Base-by-base conservation (phyloP, 2,329 filamentous ascomycete species). In the Stachybotrys elegans region DNA sequence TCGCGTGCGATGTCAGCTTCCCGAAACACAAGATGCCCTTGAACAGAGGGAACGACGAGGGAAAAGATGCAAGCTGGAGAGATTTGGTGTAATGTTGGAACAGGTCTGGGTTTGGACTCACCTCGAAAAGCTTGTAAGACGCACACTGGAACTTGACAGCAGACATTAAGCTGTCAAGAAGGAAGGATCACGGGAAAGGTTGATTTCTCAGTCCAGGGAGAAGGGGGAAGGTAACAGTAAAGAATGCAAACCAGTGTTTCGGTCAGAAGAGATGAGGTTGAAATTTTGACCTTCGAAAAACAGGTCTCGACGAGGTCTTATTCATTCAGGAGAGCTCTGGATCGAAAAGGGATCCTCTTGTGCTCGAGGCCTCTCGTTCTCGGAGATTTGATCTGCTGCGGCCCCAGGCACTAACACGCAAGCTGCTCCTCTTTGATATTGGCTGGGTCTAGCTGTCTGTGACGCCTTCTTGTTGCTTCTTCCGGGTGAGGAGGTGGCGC, bases 41-140 rank as follows among this genome's bases (percentile, higher is more conserved):
- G 11, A 9, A 34, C 31, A 34, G 48, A 41, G 48, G 41, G 51
- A 53, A 52, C 45, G 52, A 49, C 48, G 52, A 50, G 51, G 46
- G 48, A 23, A n/a, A n/a, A n/a, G n/a, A n/a, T n/a, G n/a, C n/a
- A n/a, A n/a, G n/a, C n/a, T n/a, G n/a, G n/a, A n/a, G n/a, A n/a
- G n/a, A n/a, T n/a, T n/a, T n/a, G n/a, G n/a, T n/a, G n/a, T 25
- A 55, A 52, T 44, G 50, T 51, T 58, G 57, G 53, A 62, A 57
- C 58, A 62, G 48, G 48, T 57, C 65, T 56, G 59, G 47, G 51
- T 54, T 19, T 52, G 50, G 63, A 76, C 77, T 76, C 61, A 80
- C 76, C 69, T 80, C 75, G 61, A 75, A 79, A 62, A 76, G 69
- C 68, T 77, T 78, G 64, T 78, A 79, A 52, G 72, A 62, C 57